These are phyloP conservation scores for Tricladium varicosporioides DNA, from an alignment of 2,329 filamentous ascomycete genomes.

Conservation along the genomic window DNA sequence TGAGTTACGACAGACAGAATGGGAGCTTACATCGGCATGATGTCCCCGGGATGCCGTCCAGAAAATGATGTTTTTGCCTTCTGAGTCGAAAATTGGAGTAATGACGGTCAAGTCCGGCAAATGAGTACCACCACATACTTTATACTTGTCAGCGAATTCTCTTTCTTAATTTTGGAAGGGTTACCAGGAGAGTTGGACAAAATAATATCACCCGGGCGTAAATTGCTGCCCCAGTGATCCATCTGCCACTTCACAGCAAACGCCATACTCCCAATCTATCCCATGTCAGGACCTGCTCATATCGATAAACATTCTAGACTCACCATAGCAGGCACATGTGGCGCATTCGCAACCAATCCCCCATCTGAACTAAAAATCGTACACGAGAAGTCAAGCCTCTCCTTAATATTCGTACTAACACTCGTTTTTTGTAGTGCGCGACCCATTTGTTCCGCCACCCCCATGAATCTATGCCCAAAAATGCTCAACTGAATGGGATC, in stretches of 20 bases:
- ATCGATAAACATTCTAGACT: no score
- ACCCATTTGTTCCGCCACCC: constrained; percentile 82
- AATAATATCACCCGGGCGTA: constrained; percentile 75
- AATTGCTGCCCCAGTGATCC: constrained; percentile 71
- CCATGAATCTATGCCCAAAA: constrained; percentile 80
- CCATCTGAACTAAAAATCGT: constrained; percentile 73
- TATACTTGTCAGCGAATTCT: no score
- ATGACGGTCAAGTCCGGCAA: constrained; percentile 81
- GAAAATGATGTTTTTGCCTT: constrained; percentile 62
- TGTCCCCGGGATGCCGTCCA: constrained; percentile 75
- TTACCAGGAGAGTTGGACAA: constrained; percentile 58
- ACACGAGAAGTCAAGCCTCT: constrained; percentile 77
- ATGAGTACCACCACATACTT: constrained; percentile 65
- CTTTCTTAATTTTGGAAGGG: no score
- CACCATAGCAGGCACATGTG: constrained; percentile 55
- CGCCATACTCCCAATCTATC: constrained; percentile 18
- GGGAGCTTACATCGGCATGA: constrained; percentile 67
- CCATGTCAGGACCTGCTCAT: no score
- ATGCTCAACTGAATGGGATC: constrained; percentile 75
- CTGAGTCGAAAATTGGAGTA: constrained; percentile 70
- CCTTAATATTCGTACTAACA: constrained; percentile 76
- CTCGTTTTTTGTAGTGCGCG: constrained; percentile 73
- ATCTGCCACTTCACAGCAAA: constrained; percentile 64
- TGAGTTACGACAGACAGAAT: no score
- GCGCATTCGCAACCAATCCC: constrained; percentile 77